Evolutionary conservation across 108 stramenopile genomes (phyloP).

Genomic region (Nitzschia inconspicua): DNA sequence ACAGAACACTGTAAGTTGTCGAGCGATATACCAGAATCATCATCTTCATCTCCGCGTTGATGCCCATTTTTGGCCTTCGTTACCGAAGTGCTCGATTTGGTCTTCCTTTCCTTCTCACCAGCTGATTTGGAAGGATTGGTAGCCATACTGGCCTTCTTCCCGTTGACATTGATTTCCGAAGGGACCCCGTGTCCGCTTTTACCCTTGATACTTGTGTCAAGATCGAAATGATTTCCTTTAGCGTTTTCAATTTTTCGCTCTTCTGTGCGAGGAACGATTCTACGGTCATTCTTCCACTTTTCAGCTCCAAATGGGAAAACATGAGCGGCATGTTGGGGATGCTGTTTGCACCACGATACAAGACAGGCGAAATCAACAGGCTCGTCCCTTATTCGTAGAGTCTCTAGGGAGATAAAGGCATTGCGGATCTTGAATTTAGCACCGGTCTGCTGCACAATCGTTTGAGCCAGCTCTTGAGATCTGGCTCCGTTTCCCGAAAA

Average conservation of each 20-base stretch:
- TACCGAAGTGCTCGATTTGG: not conserved
- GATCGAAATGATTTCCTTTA: not conserved
- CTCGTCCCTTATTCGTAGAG: slow-evolving; percentile 5
- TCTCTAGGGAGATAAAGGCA: slow-evolving; percentile 41
- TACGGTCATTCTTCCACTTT: slow-evolving; percentile 11
- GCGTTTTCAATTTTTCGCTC: slow-evolving; percentile 4
- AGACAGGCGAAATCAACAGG: not conserved
- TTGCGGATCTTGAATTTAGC: slow-evolving; percentile 53
- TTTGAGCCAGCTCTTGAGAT: slow-evolving; percentile 70
- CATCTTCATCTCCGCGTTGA: slow-evolving; percentile 19
- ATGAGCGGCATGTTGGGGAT: slow-evolving; percentile 21
- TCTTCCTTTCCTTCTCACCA: not conserved
- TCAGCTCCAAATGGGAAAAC: slow-evolving; percentile 28
- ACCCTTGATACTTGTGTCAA: not conserved
- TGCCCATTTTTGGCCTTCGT: not conserved
- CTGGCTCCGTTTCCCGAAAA: slow-evolving; percentile 2
- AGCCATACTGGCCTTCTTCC: not conserved
- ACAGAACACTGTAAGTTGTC: slow-evolving; percentile 72
- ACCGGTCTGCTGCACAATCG: slow-evolving; percentile 42
- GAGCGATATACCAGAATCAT: slow-evolving; percentile 57
- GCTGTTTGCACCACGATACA: slow-evolving; percentile 14
- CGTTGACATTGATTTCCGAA: slow-evolving; percentile 10
- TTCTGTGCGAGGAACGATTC: slow-evolving; percentile 27
- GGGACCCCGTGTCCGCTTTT: not conserved
- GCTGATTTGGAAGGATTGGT: not conserved